Evolutionary conservation across 2,329 filamentous ascomycete species (phyloP), one percentile per base, ranked within the genome.

Genomic region (Elsinoe arachidis): DNA sequence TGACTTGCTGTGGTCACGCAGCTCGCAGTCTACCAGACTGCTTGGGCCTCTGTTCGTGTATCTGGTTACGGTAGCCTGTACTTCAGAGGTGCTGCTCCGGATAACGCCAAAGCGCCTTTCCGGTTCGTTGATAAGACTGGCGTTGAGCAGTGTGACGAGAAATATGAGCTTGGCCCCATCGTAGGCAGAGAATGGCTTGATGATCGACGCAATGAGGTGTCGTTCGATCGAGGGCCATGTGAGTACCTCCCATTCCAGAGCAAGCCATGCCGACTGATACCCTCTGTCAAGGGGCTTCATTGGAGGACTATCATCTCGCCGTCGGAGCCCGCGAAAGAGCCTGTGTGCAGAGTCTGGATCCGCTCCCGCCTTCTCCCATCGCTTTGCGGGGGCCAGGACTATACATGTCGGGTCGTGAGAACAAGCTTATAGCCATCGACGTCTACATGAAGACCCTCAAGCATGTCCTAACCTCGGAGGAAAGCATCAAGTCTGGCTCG

Each of bases 361-460:
- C 63, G n/a, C 58, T 72, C 11, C 71, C 71, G 1, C 66, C 63
- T 37, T 69, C 68, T 44, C 64, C 62, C 30, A 51, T 69, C 17
- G 65, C 64, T 2, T 59, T 74, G 21, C 71, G 66, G 59, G 72
- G 73, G 5, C 72, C 70, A 19, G 66, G 65, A 7, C 67, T 66
- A 12, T 75, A 75, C 58, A 57, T 63, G 39, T 67, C 69, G n/a
- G 71, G 64, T 5, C 64, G 61, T 47, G 61, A 61, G 15, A 69
- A 62, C 55, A 74, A 74, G 58, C 56, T 69, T 2, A 58, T 58
- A 14, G 70, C 68, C 9, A 59, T 70, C 54, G 34, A 63, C 21
- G 61, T 58, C 34, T 72, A 72, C 61, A 62, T 68, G 47, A 59
- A 64, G 21, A 35, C 70, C 6, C 57, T 67, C 17, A 65, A 61